These are phyloP conservation scores for Crithidia sp. DNA, from an alignment of 208 protist genomes.

Conservation along the genomic window DNA sequence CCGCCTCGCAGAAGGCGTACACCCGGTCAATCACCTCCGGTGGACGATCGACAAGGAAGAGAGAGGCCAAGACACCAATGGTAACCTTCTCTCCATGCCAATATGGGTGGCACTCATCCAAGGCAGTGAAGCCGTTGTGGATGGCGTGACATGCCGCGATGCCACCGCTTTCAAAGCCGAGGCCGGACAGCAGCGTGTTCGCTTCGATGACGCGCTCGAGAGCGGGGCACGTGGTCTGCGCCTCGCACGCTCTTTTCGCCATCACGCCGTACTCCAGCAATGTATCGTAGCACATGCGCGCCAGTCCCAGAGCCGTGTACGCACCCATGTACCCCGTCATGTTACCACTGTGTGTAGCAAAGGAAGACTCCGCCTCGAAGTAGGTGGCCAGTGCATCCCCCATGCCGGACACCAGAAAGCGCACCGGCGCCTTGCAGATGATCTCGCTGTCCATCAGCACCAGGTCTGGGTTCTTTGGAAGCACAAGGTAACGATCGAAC, in stretches of 20 bases:
- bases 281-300: constrained; percentile 38
- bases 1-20: constrained; percentile 35
- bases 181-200: constrained; percentile 39
- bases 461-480: constrained; percentile 40
- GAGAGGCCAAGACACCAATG: constrained; percentile 18
- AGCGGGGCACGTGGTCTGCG: constrained; percentile 31
- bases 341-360: too few relatives aligned
- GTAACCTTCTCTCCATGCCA: constrained; percentile 43
- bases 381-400: constrained; percentile 41
- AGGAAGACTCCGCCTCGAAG: constrained; percentile 40
- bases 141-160: constrained; percentile 37
- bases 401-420: constrained; percentile 41
- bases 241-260: constrained; percentile 37
- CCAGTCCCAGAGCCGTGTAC: constrained; percentile 37
- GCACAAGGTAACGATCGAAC: too few relatives aligned
- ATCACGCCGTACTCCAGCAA: constrained; percentile 35
- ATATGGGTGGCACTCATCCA: constrained; percentile 24
- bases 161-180: constrained; percentile 33
- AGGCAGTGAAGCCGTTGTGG: constrained; percentile 36
- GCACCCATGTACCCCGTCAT: constrained; percentile 32
- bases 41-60: constrained; percentile 34
- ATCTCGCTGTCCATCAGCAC: constrained; percentile 40
- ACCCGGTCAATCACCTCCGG: constrained; percentile 23
- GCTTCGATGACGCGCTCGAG: constrained; percentile 43
- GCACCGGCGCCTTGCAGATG: constrained; percentile 34